Evolutionary conservation across 148 eudicot genomes (phyloP), one percentile per base, ranked within the genome.

Genomic region (Vaccinium vitisidaea): DNA sequence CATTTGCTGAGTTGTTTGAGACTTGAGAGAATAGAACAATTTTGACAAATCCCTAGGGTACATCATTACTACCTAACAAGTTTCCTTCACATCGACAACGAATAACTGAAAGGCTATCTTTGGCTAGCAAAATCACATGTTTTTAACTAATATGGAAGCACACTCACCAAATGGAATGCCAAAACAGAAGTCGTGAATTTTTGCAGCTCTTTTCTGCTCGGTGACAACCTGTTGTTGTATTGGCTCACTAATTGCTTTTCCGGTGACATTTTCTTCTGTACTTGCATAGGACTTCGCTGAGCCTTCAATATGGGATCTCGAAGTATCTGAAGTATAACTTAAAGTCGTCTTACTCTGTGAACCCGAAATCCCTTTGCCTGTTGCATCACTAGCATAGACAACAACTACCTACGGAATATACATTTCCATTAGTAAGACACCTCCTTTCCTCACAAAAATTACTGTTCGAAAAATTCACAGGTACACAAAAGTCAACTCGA

Each of bases 141-240:
- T 67, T 52, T 14, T 82, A 23, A 49, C 77, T 75, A 23, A 54
- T 5, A 74, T 3, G 58, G 65, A 39, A 52, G 83, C 56, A n/a
- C 75, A 90, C 98, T 90, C 85, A 95, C 98, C 98, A 87, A 90
- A 96, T 67, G 98, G 98, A 86, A 96, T 96, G 67, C 98, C 98
- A 13, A 96, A 86, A 87, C 98, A 96, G 75, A 96, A 96, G 83
- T 96, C 98, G 83, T 96, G 98, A 80, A 96, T 93, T 86, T 88
- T 96, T 1, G 98, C 98, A 36, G 92, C 89, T 81, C 79, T 86
- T 84, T 90, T 90, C 77, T 87, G 83, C 77, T 91, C 92, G 70
- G 55, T 80, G 71, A 85, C 82, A 74, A n/a, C 82, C 43, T 87
- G 80, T 79, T 87, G 86, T 53, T 63, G 53, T 58, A 79, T n/a